Conservation (phyloP, 805 yeast genomes). For the Saturnispora besseyi region DNA sequence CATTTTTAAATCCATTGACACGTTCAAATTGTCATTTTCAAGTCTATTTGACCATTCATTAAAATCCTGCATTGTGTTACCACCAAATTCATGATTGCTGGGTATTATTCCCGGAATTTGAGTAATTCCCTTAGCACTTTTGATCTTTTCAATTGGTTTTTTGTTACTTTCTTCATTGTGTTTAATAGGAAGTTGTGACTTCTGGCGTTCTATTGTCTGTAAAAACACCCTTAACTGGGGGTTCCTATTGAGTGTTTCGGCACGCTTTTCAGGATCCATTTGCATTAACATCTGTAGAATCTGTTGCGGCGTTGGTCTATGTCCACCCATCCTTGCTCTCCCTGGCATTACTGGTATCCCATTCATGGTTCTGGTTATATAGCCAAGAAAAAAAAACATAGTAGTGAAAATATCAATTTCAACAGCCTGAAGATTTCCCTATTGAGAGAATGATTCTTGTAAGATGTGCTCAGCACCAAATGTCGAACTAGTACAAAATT, state of each 20-base stretch:
- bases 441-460: background rate
- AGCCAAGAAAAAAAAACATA: background rate
- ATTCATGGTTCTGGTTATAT: background rate
- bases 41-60: conserved; percentile 11
- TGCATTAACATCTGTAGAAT: conserved; percentile 27
- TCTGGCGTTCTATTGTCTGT: conserved; percentile 28
- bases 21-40: background rate
- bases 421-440: background rate
- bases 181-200: conserved; percentile 6
- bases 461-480: background rate
- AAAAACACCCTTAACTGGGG: conserved; percentile 28
- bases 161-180: background rate
- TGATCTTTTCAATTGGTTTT: background rate
- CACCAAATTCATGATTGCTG: background rate
- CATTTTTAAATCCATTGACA: conserved; percentile 21
- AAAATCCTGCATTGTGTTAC: background rate
- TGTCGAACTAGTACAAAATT: background rate
- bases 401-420: background rate
- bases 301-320: conserved; percentile 22
- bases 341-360: background rate
- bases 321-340: conserved; percentile 1
- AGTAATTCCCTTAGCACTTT: background rate
- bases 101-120: conserved; percentile 4
- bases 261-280: conserved; percentile 30
- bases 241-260: conserved; percentile 24